A percentile compares a stretch with the other conserved stretches of the same genome.
phyloP scores from a whole-genome alignment of 352 stramenopile species.

The Pythium folliculosum region DNA sequence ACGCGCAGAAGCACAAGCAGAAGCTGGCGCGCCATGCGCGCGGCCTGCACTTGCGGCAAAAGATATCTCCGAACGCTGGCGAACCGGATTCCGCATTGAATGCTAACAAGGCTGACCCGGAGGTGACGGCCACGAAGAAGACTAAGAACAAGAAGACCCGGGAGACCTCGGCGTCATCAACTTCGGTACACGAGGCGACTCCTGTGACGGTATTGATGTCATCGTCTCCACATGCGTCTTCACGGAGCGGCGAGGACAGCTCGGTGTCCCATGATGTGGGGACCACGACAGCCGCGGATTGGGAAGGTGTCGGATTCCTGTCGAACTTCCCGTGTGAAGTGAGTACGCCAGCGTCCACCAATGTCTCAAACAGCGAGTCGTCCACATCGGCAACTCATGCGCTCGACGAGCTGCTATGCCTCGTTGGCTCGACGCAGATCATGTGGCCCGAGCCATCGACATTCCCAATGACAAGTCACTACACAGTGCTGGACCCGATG shows the following conservation, averaged over 20 bases:
- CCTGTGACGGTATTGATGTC: no score
- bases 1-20: slow-evolving; percentile 43
- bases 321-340: not conserved
- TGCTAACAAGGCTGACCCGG: not conserved
- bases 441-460: not conserved
- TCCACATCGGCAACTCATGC: not conserved
- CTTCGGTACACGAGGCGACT: no score
- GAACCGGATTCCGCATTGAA: not conserved
- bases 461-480: not conserved
- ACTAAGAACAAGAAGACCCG: not conserved
- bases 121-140: not conserved
- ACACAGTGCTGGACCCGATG: not conserved
- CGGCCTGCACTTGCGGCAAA: slow-evolving; percentile 19
- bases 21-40: slow-evolving; percentile 33
- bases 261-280: no score
- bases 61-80: not conserved
- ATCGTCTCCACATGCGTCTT: no score
- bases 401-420: not conserved
- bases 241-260: no score
- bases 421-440: not conserved
- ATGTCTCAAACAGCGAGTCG: not conserved
- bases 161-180: no score
- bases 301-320: no score
- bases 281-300: no score
- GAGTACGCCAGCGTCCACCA: not conserved